Base-by-base conservation (phyloP, 2,329 filamentous ascomycete species). In the Penicillium sp. region DNA sequence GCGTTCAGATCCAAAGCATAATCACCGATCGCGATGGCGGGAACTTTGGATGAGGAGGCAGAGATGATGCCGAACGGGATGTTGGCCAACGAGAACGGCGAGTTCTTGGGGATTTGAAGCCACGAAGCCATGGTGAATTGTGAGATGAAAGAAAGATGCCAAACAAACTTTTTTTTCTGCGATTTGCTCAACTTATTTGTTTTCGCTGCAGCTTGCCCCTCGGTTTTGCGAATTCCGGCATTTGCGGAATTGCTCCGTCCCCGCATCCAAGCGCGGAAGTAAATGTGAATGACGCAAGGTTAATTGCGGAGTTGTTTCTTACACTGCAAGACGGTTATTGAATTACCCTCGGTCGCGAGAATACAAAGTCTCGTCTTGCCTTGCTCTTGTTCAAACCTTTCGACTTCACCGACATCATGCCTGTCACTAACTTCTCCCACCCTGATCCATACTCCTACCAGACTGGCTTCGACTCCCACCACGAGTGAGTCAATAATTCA, bases 11-110 rank as follows among this genome's bases (percentile, higher is more conserved):
- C 88, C 43, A 94, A 75, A 0, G 85, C 88, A 72, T 89, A 77
- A 29, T 86, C 81, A 47, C 89, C 90, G 63, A 94, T 88, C 9
- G 89, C 89, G 56, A 89, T 76, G 14, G 88, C 89, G 9, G 85
- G 81, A 26, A 86, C 85, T 1, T 81, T 87, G 25, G 79, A 79
- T 11, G 79, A 65, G 55, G 83, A 79, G 2, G 79, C 60, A 1
- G 87, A 88, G 68, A 94, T 89, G 76, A 94, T 86, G 66, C 90
- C 90, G 67, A 93, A 93, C 1, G 90, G 90, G 51, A 94, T 87
- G 69, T 94, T 94, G 67, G 87, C 85, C 49, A 93, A 77, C 8
- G 89, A 90, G 74, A 92, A 92, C 66, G 86, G 85, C 54, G 83
- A 87, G 54, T 79, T 76, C 50, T 78, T 76, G 45, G 85, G 82